Percentiles rank a stretch among this genome's conserved stretches.
Conservation (phyloP, 768 basidiomycete species). For the Suillus fuscotomentosus region DNA sequence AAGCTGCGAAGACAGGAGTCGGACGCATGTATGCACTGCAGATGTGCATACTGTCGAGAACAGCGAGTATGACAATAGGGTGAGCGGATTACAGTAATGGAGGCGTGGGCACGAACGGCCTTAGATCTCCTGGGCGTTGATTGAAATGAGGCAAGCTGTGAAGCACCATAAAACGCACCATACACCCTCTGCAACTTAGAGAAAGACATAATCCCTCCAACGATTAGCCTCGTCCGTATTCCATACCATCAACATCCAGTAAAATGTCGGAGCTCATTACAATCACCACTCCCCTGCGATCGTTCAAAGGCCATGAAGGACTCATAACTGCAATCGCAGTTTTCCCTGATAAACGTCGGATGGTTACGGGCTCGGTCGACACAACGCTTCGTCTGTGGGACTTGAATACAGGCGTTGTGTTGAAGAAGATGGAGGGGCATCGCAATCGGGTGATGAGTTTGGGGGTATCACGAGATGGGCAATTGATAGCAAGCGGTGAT, state of each 20-base stretch:
- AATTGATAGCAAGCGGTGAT: not conserved
- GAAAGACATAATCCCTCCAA: not conserved
- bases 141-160: too few species aligned
- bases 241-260: not conserved
- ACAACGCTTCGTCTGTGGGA: not conserved
- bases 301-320: not conserved
- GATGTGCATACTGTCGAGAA: too few species aligned
- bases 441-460: rapidly evolving
- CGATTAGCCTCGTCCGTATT: not conserved
- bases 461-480: not conserved
- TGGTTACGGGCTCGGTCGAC: not conserved
- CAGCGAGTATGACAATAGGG: too few species aligned
- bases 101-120: too few species aligned
- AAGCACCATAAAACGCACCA: too few species aligned
- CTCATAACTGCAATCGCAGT: not conserved
- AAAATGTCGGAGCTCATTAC: not conserved
- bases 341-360: not conserved
- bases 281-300: not conserved
- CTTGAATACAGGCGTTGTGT: not conserved
- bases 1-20: too few species aligned
- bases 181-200: too few species aligned
- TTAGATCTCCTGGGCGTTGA: too few species aligned
- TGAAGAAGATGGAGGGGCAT: too few species aligned
- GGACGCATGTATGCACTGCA: too few species aligned
- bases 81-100: too few species aligned